A percentile compares a stretch with the other conserved stretches of the same genome.
These are phyloP conservation scores for Penicillium glabrum DNA, from an alignment of 2,329 filamentous ascomycete genomes.

Conservation along the genomic window DNA sequence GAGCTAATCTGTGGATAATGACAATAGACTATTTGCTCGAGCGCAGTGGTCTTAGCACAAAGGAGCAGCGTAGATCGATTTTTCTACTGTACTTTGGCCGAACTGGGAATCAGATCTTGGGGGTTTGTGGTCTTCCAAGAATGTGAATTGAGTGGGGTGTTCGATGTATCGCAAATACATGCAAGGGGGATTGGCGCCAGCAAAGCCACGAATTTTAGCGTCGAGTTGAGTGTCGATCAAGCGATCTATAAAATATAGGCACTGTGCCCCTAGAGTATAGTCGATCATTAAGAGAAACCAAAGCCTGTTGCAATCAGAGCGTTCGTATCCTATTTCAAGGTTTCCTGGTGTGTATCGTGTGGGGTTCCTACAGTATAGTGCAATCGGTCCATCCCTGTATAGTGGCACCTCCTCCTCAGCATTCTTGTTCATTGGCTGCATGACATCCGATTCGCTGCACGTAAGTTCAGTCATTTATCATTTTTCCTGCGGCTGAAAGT, in stretches of 20 bases:
- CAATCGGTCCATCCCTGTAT: neutral
- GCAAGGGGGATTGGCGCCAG: neutral
- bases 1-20: neutral
- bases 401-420: neutral
- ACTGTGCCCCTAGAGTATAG: neutral
- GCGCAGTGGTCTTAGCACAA: neutral
- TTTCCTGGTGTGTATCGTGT: neutral
- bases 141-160: neutral
- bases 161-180: neutral
- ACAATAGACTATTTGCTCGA: neutral
- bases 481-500: neutral
- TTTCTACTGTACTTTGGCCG: no score
- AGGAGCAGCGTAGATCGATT: neutral
- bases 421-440: neutral
- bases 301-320: neutral
- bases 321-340: neutral
- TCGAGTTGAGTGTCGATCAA: neutral
- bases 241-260: neutral
- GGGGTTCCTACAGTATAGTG: neutral
- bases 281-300: neutral
- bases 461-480: neutral
- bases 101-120: neutral
- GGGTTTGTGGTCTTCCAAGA: neutral
- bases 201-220: neutral
- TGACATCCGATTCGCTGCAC: neutral